Base-by-base conservation (phyloP, 495 filamentous ascomycete species). In the Acidomyces sp. region DNA sequence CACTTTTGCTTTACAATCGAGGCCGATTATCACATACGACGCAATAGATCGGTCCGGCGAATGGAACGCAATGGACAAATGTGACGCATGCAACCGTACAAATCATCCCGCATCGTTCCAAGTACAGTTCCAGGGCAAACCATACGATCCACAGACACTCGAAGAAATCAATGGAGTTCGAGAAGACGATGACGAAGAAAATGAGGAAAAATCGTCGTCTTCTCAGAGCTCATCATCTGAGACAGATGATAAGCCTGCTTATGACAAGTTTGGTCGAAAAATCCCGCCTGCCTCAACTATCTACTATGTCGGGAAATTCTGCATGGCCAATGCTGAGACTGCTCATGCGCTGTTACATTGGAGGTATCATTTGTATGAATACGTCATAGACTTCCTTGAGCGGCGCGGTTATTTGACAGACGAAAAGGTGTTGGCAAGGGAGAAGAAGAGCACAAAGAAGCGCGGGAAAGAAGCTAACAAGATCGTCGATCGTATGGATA, bases 21-120 rank as follows among this genome's bases (percentile, higher is more conserved):
- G 83, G 12, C 85, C 86, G 0, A 62, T 57, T 1, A 51, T 62
- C 24, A 39, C 43, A 6, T 52, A 70, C 17, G 46, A 58, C 3
- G 52, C 45, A 2, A 54, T 59, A 15, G 54, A 63, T 24, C 34
- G 65, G 6, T 19, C 28, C 2, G 47, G 37, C 0, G 57, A 53
- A n/a, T 33, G 45, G 7, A 49, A 53, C 15, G 47, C 58, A 17
- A 4, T 64, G 3, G 41, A 62, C 12, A 62, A 72, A 16, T 94
- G 85, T 48, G 79, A 80, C 46, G 85, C 84, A 0, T 94, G 85
- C 51, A 80, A 82, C 34, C 70, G 83, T 27, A 68, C 66, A 7
- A 63, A 59, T 0, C 84, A 93, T 51, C 70, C 75, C 0, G 78
- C 82, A 0, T 81, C 68, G 19, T 73, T 54, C 17, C 61, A 67